phyloP scores from a whole-genome alignment of 352 stramenopile species.

The Phytophthora melonis region DNA sequence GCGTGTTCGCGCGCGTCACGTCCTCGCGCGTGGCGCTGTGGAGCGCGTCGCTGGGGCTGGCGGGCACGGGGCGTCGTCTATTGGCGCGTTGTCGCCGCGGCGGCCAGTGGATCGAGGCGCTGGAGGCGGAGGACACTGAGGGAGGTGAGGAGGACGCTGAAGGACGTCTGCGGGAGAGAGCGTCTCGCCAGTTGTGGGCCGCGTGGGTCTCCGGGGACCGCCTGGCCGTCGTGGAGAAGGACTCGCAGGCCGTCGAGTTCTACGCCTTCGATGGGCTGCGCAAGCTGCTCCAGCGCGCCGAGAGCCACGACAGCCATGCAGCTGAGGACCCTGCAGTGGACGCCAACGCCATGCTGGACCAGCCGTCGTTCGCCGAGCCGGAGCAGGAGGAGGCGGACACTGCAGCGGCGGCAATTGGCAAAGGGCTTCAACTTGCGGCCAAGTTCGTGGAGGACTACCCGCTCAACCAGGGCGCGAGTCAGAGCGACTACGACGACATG shows the following conservation, averaged over 20 bases:
- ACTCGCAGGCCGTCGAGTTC: slow-evolving; percentile 69
- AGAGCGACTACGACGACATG: slow-evolving; percentile 58
- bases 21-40: slow-evolving; percentile 55
- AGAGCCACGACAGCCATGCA: slow-evolving; percentile 3
- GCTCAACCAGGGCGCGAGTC: slow-evolving; percentile 63
- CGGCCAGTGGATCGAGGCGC: slow-evolving; percentile 34
- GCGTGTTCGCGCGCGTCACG: slow-evolving; percentile 70
- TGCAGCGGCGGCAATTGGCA: slow-evolving; percentile 14
- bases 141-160: neutral
- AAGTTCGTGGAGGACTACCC: slow-evolving; percentile 64
- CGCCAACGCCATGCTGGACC: slow-evolving; percentile 30
- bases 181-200: slow-evolving; percentile 52
- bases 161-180: slow-evolving; percentile 23
- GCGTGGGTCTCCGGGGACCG: slow-evolving; percentile 61
- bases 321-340: slow-evolving; percentile 5
- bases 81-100: slow-evolving; percentile 47
- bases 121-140: slow-evolving; percentile 3
- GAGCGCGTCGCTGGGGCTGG: slow-evolving; percentile 47
- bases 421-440: slow-evolving; percentile 30
- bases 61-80: slow-evolving; percentile 36
- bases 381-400: slow-evolving; percentile 23
- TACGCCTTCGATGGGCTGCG: slow-evolving; percentile 71
- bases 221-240: slow-evolving; percentile 75
- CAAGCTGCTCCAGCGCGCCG: slow-evolving; percentile 27
- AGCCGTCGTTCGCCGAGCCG: slow-evolving; percentile 25